These are phyloP conservation scores for Biscogniauxia mediterranea DNA, from an alignment of 2,329 filamentous ascomycete genomes.

Conservation along the genomic window DNA sequence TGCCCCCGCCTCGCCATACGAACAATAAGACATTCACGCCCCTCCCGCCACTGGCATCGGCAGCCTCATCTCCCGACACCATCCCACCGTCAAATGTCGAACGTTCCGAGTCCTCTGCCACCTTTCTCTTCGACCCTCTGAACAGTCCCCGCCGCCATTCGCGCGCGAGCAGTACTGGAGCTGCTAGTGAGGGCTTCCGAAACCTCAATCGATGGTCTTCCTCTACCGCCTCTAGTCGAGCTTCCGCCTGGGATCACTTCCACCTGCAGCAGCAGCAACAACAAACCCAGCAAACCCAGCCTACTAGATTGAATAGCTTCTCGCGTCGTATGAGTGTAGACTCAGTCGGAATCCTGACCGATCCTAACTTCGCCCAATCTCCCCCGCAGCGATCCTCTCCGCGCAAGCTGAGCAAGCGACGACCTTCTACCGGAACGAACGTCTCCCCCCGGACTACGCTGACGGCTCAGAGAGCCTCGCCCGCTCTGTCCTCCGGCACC, in stretches of 20 bases:
- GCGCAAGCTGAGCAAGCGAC: constrained; percentile 28
- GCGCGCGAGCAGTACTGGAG: constrained; percentile 26
- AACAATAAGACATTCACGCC: constrained; percentile 8
- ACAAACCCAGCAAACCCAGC: constrained; percentile 27
- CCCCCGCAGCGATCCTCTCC: constrained; percentile 22
- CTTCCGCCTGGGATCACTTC: constrained; percentile 33
- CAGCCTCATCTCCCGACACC: not conserved
- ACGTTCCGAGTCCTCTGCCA: constrained; percentile 16
- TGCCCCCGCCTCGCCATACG: constrained; percentile 25
- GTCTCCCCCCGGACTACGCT: constrained; percentile 19
- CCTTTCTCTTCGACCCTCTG: constrained; percentile 18
- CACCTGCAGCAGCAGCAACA: constrained; percentile 15
- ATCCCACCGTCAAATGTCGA: constrained; percentile 11
- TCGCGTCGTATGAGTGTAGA: constrained; percentile 46
- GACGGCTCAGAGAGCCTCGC: constrained; percentile 6
- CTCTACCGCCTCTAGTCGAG: constrained; percentile 50
- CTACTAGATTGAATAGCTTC: constrained; percentile 29
- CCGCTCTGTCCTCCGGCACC: constrained; percentile 27
- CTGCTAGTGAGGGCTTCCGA: constrained; percentile 43
- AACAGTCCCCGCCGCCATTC: constrained; percentile 18
- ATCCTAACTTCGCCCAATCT: constrained; percentile 5
- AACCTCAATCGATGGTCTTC: constrained; percentile 53
- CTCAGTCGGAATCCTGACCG: constrained; percentile 29
- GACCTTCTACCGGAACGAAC: constrained; percentile 29
- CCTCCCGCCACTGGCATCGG: not conserved